Base-by-base conservation (phyloP, 2,329 filamentous ascomycete genomes). In the Pseudogymnoascus sp. region DNA sequence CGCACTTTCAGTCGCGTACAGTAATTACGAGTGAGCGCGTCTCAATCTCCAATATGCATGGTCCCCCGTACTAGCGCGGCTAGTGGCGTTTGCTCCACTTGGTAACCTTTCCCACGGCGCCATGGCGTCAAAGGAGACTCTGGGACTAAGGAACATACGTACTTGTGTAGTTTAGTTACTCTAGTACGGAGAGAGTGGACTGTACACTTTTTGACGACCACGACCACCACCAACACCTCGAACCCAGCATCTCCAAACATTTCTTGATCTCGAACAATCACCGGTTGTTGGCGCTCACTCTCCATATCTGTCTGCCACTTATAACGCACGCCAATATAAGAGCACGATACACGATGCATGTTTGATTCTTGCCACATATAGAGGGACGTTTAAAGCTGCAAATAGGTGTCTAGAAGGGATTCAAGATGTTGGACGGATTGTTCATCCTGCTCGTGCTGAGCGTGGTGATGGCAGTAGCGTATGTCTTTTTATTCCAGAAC, bases 401-500 rank as follows among this genome's bases (percentile, higher is more conserved):
- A 50, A 50, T 10, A 50, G 42, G 44, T 50, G 44, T 50, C 23
- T 15, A 50, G 23, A 50, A 62, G 69, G 64, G 65, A 63, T 66
- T 64, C 65, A 72, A 67, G 63, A 74, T 74, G 72, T 67, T 74
- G 64, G 71, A 74, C 68, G 73, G 73, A 44, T 62, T 74, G 19
- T 71, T 74, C 62, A 70, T 74, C 67, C 63, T 74, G 71, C 68
- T 74, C 69, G 62, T 68, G 13, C 61, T 74, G 71, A 74, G 73
- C 71, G 65, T 80, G 72, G 78, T 85, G 66, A 85, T 85, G 83
- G 82, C 83, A 66, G 69, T 84, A 71, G 81, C 82, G 83, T 85
- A 80, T 66, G 81, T 78, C 3, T 40, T 61, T 9, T 26, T 8
- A 2, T 57, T 2, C 23, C 44, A 6, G 11, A 6, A 15, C 23